Conservation (phyloP, 2,329 filamentous ascomycete genomes). For the Blastomyces percursus region DNA sequence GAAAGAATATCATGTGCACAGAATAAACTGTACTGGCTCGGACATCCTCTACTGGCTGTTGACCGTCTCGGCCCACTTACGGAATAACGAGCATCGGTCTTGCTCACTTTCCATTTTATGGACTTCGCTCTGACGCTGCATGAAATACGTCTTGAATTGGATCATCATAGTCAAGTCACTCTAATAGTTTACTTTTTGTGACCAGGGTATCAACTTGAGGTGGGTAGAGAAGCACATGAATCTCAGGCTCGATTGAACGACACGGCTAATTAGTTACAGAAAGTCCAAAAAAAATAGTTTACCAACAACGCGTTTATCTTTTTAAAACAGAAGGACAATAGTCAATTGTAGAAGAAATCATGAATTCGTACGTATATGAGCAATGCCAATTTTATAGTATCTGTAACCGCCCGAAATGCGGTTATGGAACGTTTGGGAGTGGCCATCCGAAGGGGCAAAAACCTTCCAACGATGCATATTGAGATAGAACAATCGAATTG, state of each 20-base stretch:
- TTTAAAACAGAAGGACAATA: neutral
- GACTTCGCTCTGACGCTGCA: neutral
- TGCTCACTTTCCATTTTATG: neutral
- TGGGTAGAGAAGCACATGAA: neutral
- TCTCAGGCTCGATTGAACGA: neutral
- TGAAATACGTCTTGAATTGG: neutral
- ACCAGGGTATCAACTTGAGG: neutral
- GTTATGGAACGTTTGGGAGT: neutral
- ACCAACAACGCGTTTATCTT: neutral
- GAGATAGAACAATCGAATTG: neutral
- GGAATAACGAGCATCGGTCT: neutral
- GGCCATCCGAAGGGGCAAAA: neutral
- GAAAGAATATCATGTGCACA: neutral
- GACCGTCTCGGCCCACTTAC: neutral
- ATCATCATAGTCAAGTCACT: neutral
- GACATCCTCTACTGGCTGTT: no score
- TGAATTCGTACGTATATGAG: neutral
- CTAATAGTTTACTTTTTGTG: neutral
- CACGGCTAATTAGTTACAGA: neutral
- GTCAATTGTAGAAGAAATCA: neutral
- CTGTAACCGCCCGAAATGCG: neutral
- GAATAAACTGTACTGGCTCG: neutral
- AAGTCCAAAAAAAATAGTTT: neutral
- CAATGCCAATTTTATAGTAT: neutral
- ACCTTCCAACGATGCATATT: neutral